Evolutionary conservation across 768 basidiomycete genomes (phyloP).

Genomic region (Leccinum longicurvipes): DNA sequence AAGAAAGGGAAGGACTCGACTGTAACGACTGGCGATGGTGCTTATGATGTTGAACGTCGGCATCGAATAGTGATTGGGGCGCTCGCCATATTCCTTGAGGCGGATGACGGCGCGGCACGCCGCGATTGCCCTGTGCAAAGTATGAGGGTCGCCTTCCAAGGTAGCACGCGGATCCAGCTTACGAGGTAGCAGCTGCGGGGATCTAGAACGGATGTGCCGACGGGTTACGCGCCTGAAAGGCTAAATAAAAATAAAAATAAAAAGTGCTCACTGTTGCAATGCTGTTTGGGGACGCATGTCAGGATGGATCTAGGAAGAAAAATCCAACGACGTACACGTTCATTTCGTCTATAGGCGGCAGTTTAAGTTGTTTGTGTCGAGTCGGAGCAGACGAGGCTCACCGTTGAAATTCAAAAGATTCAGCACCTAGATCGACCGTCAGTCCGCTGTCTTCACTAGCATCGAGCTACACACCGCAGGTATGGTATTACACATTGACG

Average conservation of each 20-base stretch:
- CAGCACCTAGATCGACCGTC: constrained; percentile 16
- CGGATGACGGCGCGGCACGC: constrained; percentile 67
- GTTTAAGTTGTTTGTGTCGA: background rate
- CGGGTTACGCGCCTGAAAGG: background rate
- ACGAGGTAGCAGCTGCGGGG: constrained; percentile 68
- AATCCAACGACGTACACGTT: constrained; percentile 19
- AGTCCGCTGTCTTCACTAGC: background rate
- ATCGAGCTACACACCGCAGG: constrained; percentile 50
- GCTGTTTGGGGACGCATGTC: constrained; percentile 1
- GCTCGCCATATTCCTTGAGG: constrained; percentile 51
- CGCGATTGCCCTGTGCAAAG: constrained; percentile 33
- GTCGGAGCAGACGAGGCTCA: constrained; percentile 4
- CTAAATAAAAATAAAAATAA: background rate
- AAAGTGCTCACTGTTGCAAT: constrained; percentile 22
- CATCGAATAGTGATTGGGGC: constrained; percentile 9
- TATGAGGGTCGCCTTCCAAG: constrained; percentile 1
- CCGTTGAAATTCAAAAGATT: constrained; percentile 26
- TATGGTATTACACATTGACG: constrained; percentile 62
- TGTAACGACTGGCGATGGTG: constrained; percentile 18
- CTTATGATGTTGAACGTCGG: constrained; percentile 24
- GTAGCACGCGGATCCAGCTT: constrained; percentile 7
- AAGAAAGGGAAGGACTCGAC: constrained; percentile 3
- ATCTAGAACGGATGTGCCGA: constrained; percentile 35
- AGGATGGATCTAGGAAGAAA: background rate
- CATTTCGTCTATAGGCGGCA: constrained; percentile 20